Evolutionary conservation across 2,329 filamentous ascomycete species (phyloP).

Genomic region (Aspergillus neotritici): DNA sequence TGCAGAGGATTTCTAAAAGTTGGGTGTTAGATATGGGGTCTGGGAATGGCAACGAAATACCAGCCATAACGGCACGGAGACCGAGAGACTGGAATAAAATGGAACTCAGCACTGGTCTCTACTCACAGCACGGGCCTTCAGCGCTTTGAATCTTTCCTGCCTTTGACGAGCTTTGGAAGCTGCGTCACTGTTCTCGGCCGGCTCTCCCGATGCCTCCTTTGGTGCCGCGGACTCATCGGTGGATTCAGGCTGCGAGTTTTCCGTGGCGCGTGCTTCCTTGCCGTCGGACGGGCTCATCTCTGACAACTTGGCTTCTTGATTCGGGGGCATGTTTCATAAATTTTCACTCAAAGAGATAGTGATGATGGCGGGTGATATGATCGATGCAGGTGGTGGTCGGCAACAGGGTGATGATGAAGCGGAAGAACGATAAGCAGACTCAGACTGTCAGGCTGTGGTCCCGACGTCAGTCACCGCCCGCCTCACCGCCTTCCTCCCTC

Average conservation of each 20-base stretch:
- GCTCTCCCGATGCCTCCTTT: slow-evolving; percentile 4
- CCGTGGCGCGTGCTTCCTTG: slow-evolving; percentile 9
- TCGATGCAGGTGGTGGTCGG: neutral
- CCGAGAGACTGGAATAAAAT: too few species aligned
- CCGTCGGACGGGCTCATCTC: slow-evolving; percentile 11
- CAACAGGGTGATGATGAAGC: neutral
- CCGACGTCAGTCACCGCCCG: slow-evolving; percentile 3
- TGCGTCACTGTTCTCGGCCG: slow-evolving; percentile 20
- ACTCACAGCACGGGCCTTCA: slow-evolving; percentile 67
- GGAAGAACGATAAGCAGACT: neutral
- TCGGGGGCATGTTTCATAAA: slow-evolving; percentile 10
- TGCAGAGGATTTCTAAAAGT: slow-evolving; percentile 36
- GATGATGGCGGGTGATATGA: too few species aligned
- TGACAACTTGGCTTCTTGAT: slow-evolving; percentile 6
- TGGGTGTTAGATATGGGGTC: slow-evolving; percentile 16
- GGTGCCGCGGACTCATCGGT: slow-evolving; percentile 9
- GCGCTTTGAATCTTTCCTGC: slow-evolving; percentile 75
- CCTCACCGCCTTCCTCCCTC: slow-evolving; percentile 1
- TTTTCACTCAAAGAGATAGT: too few species aligned
- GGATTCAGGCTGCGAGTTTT: slow-evolving; percentile 7
- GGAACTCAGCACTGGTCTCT: too few species aligned
- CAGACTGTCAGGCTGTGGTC: neutral
- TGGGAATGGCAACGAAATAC: neutral
- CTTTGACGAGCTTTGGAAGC: slow-evolving; percentile 52
- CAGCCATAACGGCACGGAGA: too few species aligned